phyloP scores from a whole-genome alignment of 352 stramenopile species.

The Phytophthora cactorum region DNA sequence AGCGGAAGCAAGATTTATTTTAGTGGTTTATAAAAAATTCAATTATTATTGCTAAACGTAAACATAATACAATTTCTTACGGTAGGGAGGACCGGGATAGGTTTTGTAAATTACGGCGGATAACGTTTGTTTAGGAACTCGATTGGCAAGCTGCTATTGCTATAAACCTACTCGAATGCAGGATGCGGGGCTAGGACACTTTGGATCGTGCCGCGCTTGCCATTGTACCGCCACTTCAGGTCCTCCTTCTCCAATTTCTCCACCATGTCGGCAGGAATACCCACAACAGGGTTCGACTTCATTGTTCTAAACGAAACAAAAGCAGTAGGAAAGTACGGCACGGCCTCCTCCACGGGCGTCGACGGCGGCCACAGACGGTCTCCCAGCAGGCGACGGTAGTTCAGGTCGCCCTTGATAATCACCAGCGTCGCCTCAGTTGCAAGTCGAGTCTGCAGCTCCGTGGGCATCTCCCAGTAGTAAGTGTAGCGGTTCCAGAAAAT shows the following conservation, averaged over 20 bases:
- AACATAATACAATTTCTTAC: too few relatives aligned
- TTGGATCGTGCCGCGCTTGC: conserved; percentile 70
- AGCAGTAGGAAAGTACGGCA: conserved; percentile 74
- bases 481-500: conserved; percentile 78
- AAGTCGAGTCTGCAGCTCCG: conserved; percentile 38
- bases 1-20: too few relatives aligned
- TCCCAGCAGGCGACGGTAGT: conserved; percentile 95
- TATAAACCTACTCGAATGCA: not conserved
- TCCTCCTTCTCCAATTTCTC: conserved; percentile 55
- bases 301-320: conserved; percentile 77
- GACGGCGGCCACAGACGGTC: conserved; percentile 92
- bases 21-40: too few relatives aligned
- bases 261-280: conserved; percentile 53
- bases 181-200: conserved; percentile 37
- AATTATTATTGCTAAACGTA: too few relatives aligned
- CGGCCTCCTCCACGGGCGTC: conserved; percentile 86
- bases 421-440: conserved; percentile 73
- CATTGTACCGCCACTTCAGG: conserved; percentile 68
- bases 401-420: conserved; percentile 98
- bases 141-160: too few relatives aligned
- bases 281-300: conserved; percentile 78
- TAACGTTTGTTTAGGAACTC: too few relatives aligned
- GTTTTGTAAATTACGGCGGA: too few relatives aligned
- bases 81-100: too few relatives aligned
- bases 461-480: conserved; percentile 75